A percentile compares a stretch with the other conserved stretches of the same genome.
Evolutionary conservation across 306 rosid genomes (phyloP).

Genomic region (Lablab purpureus): DNA sequence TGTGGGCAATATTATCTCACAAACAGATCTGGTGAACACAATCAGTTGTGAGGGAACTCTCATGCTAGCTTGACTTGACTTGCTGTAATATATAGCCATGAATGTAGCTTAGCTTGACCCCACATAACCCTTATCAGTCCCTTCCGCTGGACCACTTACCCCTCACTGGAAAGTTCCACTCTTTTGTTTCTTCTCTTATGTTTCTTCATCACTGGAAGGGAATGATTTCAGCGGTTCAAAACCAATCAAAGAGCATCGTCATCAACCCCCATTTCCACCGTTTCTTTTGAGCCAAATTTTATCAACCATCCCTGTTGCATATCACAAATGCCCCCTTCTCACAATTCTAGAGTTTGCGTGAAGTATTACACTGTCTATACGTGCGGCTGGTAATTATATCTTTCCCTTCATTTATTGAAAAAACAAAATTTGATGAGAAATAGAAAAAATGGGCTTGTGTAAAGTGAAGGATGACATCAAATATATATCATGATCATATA

Average conservation of each 20-base stretch:
- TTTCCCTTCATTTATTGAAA: not conserved
- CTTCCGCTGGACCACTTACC: not conserved
- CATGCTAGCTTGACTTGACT: not conserved
- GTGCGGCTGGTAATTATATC: not conserved
- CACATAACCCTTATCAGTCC: not conserved
- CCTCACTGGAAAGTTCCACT: not conserved
- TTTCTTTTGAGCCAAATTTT: not conserved
- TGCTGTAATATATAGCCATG: not conserved
- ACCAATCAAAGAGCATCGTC: not conserved
- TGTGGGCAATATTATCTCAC: not conserved
- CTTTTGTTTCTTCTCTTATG: not conserved
- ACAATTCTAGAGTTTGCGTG: not conserved
- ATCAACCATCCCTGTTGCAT: not conserved
- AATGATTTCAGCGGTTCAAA: not conserved
- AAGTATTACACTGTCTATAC: not conserved
- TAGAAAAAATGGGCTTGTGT: too few relatives aligned
- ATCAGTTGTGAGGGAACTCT: not conserved
- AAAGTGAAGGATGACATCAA: too few relatives aligned
- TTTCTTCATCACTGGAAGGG: not conserved
- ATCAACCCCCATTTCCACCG: not conserved
- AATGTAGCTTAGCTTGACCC: not conserved
- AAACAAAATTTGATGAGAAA: too few relatives aligned
- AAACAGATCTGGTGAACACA: not conserved
- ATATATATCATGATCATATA: too few relatives aligned
- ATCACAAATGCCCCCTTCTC: not conserved